These are phyloP conservation scores for Fibroporia radiculosa DNA, from an alignment of 768 basidiomycete genomes.

Conservation along the genomic window DNA sequence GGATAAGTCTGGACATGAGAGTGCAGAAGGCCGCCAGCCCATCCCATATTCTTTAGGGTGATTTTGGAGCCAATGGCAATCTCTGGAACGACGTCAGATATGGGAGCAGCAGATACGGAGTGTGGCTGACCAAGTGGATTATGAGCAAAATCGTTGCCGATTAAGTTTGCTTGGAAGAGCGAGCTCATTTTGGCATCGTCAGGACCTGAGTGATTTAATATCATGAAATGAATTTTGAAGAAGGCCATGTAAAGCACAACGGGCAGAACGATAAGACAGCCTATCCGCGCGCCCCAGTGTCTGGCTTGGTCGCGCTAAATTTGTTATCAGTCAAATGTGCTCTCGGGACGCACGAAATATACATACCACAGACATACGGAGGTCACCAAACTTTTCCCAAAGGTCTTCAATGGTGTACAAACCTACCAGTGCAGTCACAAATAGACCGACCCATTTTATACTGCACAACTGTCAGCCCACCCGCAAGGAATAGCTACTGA, in stretches of 20 bases:
- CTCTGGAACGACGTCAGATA: conserved; percentile 37
- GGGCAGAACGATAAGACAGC: conserved; percentile 84
- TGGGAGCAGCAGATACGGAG: neutral
- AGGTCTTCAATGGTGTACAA: conserved; percentile 96
- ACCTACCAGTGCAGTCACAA: conserved; percentile 91
- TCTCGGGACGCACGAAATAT: neutral
- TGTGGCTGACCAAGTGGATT: conserved; percentile 71
- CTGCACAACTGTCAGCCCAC: conserved; percentile 31
- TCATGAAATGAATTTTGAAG: conserved; percentile 95
- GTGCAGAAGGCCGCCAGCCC: conserved; percentile 93
- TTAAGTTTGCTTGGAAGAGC: conserved; percentile 92
- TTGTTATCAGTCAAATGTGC: conserved; percentile 3
- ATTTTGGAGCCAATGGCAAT: conserved; percentile 85
- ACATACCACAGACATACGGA: conserved; percentile 83
- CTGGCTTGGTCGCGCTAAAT: conserved; percentile 72
- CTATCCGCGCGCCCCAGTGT: conserved; percentile 85
- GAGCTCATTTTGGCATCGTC: conserved; percentile 99
- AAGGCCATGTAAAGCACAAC: conserved; percentile 87
- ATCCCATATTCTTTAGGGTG: conserved; percentile 95
- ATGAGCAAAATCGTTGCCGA: conserved; percentile 87
- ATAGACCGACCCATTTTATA: conserved; percentile 94
- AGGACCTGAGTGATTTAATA: conserved; percentile 90
- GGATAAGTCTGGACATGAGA: conserved; percentile 97
- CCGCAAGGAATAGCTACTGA: neutral
- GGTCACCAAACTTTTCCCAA: conserved; percentile 97